A percentile compares a stretch with the other conserved stretches of the same genome.
Evolutionary conservation across 2,329 filamentous ascomycete species (phyloP).

Genomic region (Alternaria metachromatica): DNA sequence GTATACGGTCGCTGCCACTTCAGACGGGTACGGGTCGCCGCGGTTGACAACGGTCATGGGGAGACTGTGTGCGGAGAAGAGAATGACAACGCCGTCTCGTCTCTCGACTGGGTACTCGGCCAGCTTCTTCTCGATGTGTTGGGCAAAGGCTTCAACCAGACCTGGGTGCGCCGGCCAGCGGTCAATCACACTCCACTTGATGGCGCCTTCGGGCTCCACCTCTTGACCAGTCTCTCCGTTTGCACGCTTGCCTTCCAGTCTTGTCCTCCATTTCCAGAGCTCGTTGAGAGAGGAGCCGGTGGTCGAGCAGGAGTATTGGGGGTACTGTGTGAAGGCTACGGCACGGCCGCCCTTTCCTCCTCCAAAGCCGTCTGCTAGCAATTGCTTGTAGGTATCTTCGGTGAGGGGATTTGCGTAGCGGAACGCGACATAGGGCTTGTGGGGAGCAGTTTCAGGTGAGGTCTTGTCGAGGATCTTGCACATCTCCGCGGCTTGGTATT

Average conservation of each 20-base stretch:
- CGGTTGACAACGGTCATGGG: constrained; percentile 98
- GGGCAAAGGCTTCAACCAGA: constrained; percentile 88
- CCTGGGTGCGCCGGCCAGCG: constrained; percentile 94
- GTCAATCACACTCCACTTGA: constrained; percentile 97
- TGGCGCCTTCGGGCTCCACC: constrained; percentile 68
- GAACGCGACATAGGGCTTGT: constrained; percentile 97
- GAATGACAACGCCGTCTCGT: constrained; percentile 78
- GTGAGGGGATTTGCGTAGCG: constrained; percentile 93
- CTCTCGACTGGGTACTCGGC: constrained; percentile 82
- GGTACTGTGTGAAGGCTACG: constrained; percentile 97
- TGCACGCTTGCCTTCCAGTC: constrained; percentile 78
- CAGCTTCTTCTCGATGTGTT: constrained; percentile 87
- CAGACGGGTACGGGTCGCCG: constrained; percentile 93
- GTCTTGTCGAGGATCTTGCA: constrained; percentile 94
- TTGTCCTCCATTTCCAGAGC: constrained; percentile 94
- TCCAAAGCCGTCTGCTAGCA: constrained; percentile 90
- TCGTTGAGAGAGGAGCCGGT: constrained; percentile 97
- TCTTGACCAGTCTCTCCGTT: constrained; percentile 49
- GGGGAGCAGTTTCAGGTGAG: constrained; percentile 90
- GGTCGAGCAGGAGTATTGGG: constrained; percentile 97
- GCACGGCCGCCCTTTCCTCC: constrained; percentile 88
- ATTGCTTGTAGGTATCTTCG: constrained; percentile 85
- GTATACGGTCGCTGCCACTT: constrained; percentile 94
- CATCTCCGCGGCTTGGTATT: constrained; percentile 92
- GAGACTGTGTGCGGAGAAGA: constrained; percentile 95